These are phyloP conservation scores for Tympanopsis confertula DNA, from an alignment of 2,329 filamentous ascomycete species.

Conservation along the genomic window DNA sequence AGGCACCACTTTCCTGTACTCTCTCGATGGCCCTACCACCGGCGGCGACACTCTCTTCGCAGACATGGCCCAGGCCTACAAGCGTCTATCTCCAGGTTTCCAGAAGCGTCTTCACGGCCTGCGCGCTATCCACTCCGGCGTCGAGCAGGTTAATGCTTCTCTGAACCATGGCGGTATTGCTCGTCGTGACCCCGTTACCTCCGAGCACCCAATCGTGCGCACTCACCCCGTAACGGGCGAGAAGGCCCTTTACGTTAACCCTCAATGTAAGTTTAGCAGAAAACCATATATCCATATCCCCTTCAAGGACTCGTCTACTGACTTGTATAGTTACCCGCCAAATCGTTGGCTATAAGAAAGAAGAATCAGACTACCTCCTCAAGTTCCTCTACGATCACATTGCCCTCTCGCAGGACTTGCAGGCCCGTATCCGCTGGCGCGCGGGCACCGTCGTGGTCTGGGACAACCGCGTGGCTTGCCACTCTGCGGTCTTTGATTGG, in stretches of 20 bases:
- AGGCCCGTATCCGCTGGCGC: conserved; percentile 67
- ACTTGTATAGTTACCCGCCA: conserved; percentile 54
- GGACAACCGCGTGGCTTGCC: conserved; percentile 73
- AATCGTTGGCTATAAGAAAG: conserved; percentile 75
- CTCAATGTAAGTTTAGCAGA: conserved; percentile 51
- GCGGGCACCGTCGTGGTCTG: conserved; percentile 73
- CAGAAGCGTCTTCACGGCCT: conserved; percentile 70
- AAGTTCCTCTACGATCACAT: conserved; percentile 72
- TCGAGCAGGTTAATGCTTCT: conserved; percentile 67
- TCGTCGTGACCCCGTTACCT: conserved; percentile 63
- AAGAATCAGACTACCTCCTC: conserved; percentile 68
- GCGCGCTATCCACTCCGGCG: conserved; percentile 68
- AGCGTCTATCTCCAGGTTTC: conserved; percentile 68
- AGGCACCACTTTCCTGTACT: conserved; percentile 79
- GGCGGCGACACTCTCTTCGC: conserved; percentile 80
- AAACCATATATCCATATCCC: conserved; percentile 52
- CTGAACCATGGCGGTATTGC: conserved; percentile 57
- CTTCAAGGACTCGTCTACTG: conserved; percentile 37
- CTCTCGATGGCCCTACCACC: conserved; percentile 68
- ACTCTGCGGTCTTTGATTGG: conserved; percentile 76
- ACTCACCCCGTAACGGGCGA: conserved; percentile 76
- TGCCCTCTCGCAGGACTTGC: conserved; percentile 60
- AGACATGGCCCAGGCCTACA: conserved; percentile 71
- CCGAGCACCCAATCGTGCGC: conserved; percentile 65
- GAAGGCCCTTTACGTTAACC: conserved; percentile 74